Conservation (phyloP, 345 rosid genomes). For the Gynandropsis gynandra region DNA sequence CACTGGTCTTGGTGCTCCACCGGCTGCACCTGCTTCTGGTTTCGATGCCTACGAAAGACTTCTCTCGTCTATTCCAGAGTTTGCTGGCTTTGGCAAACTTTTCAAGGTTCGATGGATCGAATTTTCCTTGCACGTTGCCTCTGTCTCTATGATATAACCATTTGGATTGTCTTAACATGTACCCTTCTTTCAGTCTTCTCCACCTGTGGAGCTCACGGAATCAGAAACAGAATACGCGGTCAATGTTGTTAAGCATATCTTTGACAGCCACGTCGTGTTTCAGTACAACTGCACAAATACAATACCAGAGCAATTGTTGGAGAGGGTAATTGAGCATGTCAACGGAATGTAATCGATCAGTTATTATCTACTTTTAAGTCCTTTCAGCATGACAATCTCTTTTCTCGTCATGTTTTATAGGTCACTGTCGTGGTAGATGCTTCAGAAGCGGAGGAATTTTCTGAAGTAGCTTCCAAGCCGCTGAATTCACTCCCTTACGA, state of each 20-base stretch:
- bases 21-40: constrained; percentile 54
- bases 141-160: constrained; percentile 11
- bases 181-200: constrained; percentile 50
- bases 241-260: constrained; percentile 88
- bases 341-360: constrained; percentile 4
- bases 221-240: constrained; percentile 96
- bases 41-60: constrained; percentile 76
- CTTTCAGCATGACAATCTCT: constrained; percentile 18
- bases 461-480: constrained; percentile 61
- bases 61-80: constrained; percentile 76
- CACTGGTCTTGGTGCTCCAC: constrained; percentile 73
- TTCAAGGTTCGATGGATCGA: constrained; percentile 57
- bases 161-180: constrained; percentile 19
- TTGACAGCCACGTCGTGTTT: constrained; percentile 77
- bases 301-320: constrained; percentile 87
- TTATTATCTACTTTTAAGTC: constrained; percentile 1
- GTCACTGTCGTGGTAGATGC: constrained; percentile 81
- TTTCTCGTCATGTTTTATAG: constrained; percentile 33
- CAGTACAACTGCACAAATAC: constrained; percentile 98
- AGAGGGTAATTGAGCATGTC: constrained; percentile 50
- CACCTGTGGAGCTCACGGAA: constrained; percentile 93
- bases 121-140: constrained; percentile 6
- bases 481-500: constrained; percentile 82
- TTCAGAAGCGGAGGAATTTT: constrained; percentile 84
- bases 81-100: constrained; percentile 72